These are phyloP conservation scores for Trichothecium sympodiale DNA, from an alignment of 2,329 filamentous ascomycete species.

Conservation along the genomic window DNA sequence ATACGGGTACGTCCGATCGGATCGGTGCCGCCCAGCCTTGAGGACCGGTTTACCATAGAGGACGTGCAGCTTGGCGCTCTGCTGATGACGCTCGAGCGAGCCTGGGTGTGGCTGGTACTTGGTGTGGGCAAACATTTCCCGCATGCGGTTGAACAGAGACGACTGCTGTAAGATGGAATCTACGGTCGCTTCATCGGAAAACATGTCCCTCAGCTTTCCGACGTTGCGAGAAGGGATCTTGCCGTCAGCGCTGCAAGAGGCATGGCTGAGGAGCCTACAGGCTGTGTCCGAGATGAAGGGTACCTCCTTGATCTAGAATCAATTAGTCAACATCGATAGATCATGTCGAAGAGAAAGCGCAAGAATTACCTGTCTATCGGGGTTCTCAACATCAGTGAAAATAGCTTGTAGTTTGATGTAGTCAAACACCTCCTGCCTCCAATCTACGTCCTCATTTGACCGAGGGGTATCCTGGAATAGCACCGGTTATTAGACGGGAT, in stretches of 20 bases:
- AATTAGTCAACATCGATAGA: background rate
- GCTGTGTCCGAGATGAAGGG: conserved; percentile 36
- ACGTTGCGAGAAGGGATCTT: conserved; percentile 34
- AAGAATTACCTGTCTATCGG: conserved; percentile 27
- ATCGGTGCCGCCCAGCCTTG: conserved; percentile 21
- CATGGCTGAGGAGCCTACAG: conserved; percentile 32
- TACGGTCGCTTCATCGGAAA: conserved; percentile 37
- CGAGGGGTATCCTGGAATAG: conserved; percentile 18
- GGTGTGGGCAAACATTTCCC: background rate
- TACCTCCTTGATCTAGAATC: conserved; percentile 27
- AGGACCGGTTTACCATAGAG: conserved; percentile 53
- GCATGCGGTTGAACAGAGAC: conserved; percentile 41
- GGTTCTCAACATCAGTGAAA: conserved; percentile 18
- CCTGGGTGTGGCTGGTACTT: background rate
- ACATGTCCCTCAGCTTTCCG: conserved; percentile 30
- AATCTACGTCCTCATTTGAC: conserved; percentile 25
- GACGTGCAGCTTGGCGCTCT: conserved; percentile 60
- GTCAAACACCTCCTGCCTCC: conserved; percentile 31
- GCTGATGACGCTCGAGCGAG: conserved; percentile 34
- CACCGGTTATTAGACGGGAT: background rate
- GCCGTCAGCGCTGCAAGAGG: conserved; percentile 21
- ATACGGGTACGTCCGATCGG: conserved; percentile 39
- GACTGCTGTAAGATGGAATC: conserved; percentile 54
- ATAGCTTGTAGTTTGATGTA: conserved; percentile 31
- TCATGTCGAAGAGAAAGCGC: background rate